These are phyloP conservation scores for Dothidotthia symphoricarpi DNA, from an alignment of 2,329 filamentous ascomycete species.

Conservation along the genomic window DNA sequence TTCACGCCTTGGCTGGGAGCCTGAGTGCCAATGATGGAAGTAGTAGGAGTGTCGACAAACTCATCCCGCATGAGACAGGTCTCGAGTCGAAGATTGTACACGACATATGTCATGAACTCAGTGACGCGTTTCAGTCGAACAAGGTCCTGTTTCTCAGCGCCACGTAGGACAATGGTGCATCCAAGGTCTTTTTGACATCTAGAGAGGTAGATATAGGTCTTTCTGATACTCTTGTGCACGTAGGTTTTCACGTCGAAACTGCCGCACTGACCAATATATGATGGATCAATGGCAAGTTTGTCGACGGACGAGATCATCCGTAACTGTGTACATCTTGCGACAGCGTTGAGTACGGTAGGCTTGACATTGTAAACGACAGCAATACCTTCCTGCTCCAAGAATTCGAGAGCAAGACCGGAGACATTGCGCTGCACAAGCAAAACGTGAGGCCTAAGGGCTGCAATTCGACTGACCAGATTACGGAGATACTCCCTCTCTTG, in stretches of 20 bases:
- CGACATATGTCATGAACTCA: constrained; percentile 98
- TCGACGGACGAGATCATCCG: constrained; percentile 93
- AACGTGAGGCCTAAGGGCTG: constrained; percentile 78
- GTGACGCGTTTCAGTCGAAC: constrained; percentile 86
- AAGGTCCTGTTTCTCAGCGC: constrained; percentile 69
- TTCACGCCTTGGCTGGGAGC: constrained; percentile 17
- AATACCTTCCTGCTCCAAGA: constrained; percentile 83
- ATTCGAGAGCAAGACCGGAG: constrained; percentile 84
- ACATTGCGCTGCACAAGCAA: constrained; percentile 92
- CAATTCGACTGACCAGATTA: constrained; percentile 88
- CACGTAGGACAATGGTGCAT: constrained; percentile 89
- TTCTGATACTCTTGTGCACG: constrained; percentile 78
- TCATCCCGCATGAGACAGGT: constrained; percentile 92
- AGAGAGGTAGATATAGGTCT: constrained; percentile 93
- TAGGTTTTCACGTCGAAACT: constrained; percentile 96
- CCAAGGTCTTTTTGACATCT: constrained; percentile 87
- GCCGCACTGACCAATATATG: constrained; percentile 75
- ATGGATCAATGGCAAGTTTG: constrained; percentile 75
- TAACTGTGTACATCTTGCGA: constrained; percentile 87
- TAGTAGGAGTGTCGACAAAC: constrained; percentile 75
- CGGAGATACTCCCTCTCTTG: constrained; percentile 93
- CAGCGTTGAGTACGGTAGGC: constrained; percentile 89
- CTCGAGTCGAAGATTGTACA: constrained; percentile 95
- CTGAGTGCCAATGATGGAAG: constrained; percentile 47
- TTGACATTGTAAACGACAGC: constrained; percentile 97